phyloP scores from a whole-genome alignment of 305 asterid species.

The Solanum hybrid region DNA sequence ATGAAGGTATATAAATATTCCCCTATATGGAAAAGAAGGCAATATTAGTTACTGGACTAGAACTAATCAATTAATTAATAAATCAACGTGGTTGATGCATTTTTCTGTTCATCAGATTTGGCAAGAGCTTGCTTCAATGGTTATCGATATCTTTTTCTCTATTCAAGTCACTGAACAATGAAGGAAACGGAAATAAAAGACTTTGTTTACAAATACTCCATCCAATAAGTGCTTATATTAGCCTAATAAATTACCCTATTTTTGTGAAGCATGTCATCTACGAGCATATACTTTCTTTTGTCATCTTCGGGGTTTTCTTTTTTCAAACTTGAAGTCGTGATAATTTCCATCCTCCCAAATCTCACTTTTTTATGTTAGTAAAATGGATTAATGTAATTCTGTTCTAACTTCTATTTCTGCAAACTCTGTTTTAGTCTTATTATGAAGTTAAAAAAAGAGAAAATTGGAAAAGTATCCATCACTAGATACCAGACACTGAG shows the following conservation, averaged over 20 bases:
- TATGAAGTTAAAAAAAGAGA: neutral
- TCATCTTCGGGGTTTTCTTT: neutral
- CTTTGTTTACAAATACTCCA: neutral
- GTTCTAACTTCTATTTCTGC: neutral
- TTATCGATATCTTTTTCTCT: neutral
- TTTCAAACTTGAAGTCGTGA: neutral
- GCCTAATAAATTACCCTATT: neutral
- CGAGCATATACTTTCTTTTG: neutral
- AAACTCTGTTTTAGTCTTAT: neutral
- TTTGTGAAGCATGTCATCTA: constrained; percentile 2
- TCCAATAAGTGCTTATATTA: neutral
- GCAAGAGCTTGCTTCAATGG: neutral
- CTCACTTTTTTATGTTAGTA: neutral
- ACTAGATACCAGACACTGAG: neutral
- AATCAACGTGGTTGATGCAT: neutral
- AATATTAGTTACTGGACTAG: neutral
- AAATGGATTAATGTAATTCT: neutral
- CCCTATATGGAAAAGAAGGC: neutral
- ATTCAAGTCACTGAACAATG: neutral
- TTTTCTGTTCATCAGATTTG: neutral
- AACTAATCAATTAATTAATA: neutral
- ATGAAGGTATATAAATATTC: constrained; percentile 53
- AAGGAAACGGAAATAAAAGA: neutral
- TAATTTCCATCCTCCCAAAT: neutral
- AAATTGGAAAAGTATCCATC: neutral